Evolutionary conservation across 163 green algal species (phyloP).

Genomic region (Trebouxiophyceae sp.): DNA sequence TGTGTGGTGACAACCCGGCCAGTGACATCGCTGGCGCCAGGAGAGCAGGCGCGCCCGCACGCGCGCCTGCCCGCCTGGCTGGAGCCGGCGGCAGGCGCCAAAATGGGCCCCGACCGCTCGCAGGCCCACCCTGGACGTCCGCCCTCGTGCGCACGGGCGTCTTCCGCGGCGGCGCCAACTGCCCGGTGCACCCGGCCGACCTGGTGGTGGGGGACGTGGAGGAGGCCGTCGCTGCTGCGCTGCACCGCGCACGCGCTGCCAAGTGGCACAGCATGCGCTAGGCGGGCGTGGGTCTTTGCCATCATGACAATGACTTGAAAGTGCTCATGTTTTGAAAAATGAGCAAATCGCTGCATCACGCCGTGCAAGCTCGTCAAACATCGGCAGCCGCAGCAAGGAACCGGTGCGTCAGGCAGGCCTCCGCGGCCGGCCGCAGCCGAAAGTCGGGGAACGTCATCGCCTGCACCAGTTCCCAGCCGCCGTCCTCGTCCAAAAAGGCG

Average conservation of each 20-base stretch:
- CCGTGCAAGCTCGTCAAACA: no score
- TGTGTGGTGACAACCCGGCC: slow-evolving; percentile 68
- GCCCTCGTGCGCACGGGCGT: slow-evolving; percentile 79
- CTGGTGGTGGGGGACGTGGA: slow-evolving; percentile 60
- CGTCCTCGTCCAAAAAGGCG: slow-evolving; percentile 30
- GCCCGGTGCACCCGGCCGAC: slow-evolving; percentile 36
- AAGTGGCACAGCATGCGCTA: slow-evolving; percentile 57
- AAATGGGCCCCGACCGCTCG: no score
- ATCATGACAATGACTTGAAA: no score
- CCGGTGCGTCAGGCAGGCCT: slow-evolving; percentile 27
- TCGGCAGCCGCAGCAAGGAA: no score
- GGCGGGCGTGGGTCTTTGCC: no score
- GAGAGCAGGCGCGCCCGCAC: slow-evolving; percentile 28
- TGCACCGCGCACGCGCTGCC: slow-evolving; percentile 43
- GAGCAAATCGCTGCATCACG: no score
- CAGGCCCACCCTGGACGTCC: slow-evolving; percentile 27
- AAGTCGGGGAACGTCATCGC: slow-evolving; percentile 50
- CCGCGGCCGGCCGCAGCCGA: slow-evolving; percentile 32
- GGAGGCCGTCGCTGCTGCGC: slow-evolving; percentile 50
- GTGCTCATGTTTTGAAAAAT: no score
- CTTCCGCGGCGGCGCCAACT: slow-evolving; percentile 47
- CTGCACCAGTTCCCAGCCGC: slow-evolving; percentile 37
- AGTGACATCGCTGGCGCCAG: slow-evolving; percentile 69
- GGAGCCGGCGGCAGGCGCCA: no score
- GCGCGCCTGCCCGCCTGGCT: no score